A percentile compares a stretch with the other conserved stretches of the same genome.
These are phyloP conservation scores for Nicotiana benthamiana DNA, from an alignment of 257 asterid species.

Conservation along the genomic window DNA sequence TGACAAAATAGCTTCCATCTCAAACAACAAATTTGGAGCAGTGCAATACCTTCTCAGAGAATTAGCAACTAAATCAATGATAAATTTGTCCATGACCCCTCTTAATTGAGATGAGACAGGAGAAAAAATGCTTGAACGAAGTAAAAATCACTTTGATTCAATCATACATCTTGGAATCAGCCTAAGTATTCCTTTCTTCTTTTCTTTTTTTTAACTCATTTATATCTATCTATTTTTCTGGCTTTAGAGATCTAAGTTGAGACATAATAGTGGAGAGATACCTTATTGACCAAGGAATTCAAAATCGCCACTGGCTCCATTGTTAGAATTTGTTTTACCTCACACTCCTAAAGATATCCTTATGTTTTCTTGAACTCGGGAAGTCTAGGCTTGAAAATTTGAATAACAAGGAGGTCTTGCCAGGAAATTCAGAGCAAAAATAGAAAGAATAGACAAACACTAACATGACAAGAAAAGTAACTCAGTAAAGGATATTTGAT, in stretches of 20 bases:
- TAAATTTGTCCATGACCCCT: neutral
- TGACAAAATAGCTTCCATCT: too few relatives aligned
- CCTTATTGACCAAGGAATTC: neutral
- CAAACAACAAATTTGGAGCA: constrained; percentile 2
- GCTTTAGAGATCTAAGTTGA: neutral
- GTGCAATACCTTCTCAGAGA: neutral
- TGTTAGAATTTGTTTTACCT: neutral
- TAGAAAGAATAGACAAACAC: neutral
- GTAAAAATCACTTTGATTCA: too few relatives aligned
- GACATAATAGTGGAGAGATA: neutral
- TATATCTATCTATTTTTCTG: too few relatives aligned
- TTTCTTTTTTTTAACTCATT: too few relatives aligned
- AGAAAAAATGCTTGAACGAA: too few relatives aligned
- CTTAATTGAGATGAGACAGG: too few relatives aligned
- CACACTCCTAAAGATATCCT: neutral
- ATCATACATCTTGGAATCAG: too few relatives aligned
- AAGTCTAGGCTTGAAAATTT: constrained; percentile 3
- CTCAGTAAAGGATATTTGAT: neutral
- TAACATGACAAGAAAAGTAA: neutral
- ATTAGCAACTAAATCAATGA: neutral
- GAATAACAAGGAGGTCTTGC: neutral
- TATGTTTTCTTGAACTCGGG: neutral
- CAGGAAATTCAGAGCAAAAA: neutral
- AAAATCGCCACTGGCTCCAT: neutral
- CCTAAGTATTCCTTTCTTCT: too few relatives aligned